Evolutionary conservation across 1,284 basidiomycete species (phyloP), one percentile per base, ranked within the genome.

Genomic region (Ustilago xerochloae): DNA sequence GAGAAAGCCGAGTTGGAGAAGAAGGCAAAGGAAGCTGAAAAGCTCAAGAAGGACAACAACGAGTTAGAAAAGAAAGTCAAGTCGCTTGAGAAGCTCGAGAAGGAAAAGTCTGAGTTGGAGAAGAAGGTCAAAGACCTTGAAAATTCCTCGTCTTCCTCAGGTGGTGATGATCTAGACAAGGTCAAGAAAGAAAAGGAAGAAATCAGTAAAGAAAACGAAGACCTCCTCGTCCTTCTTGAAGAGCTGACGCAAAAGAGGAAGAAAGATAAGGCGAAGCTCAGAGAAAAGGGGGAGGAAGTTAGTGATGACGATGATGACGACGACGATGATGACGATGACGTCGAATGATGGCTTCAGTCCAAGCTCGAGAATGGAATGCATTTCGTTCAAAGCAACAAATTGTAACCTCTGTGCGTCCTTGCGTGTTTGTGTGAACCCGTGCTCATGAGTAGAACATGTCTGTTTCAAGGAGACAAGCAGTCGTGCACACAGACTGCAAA

Each of bases 181-280:
- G n/a, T 64, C 28, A 55, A 65, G 35, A 65, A 50, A 62, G 69
- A 68, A 13, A 77, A 75, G 18, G 72, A 89, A 69, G 93, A 95
- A n/a, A 89, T 90, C 24, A 91, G 93, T 83, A 95, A 94, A 86
- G 94, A 97, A 83, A 93, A 96, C 80, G 94, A 97, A 84, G 94
- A 98, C 84, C 84, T 99, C 57, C 87, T 99, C 2, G 94, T 99
- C 0, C 86, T 98, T 33, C 87, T 99, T 4, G 97, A 99, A 79
- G 97, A 99, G 85, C 86, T 98, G 53, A 92, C 90, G 49, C 89
- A 87, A 76, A 98, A 98, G 86, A 87, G 94, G 51, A 89, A 89
- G 84, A 87, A 86, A 69, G 95, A 98, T 84, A 97, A 97, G 86
- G 88, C 85, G 43, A 86, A 87, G 73, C 89, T 98, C 87, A 87